Evolutionary conservation across 768 basidiomycete species (phyloP).

Genomic region (Suillus placidus): DNA sequence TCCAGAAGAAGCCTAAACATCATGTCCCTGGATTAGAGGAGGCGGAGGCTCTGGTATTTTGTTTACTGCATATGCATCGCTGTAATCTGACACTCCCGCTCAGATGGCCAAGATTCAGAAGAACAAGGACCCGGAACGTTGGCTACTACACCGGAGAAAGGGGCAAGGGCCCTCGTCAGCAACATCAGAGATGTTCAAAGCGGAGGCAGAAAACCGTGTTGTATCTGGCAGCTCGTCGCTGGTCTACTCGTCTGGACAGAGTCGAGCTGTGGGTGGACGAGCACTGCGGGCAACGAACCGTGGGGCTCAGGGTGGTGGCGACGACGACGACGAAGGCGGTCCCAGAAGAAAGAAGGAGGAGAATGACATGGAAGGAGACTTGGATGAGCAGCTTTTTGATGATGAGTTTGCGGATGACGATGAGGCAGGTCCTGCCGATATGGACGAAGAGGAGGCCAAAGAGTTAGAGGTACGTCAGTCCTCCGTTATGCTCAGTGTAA

Average conservation of each 20-base stretch:
- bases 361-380: constrained; percentile 73
- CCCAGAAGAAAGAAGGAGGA: constrained; percentile 57
- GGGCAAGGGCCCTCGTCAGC: constrained; percentile 63
- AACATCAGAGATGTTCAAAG: constrained; percentile 70
- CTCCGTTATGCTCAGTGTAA: constrained; percentile 3
- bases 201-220: constrained; percentile 55
- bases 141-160: constrained; percentile 63
- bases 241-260: constrained; percentile 52
- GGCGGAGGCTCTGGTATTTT: constrained; percentile 67
- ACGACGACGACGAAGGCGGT: constrained; percentile 68
- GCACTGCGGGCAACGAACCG: constrained; percentile 69
- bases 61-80: not conserved
- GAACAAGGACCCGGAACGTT: constrained; percentile 75
- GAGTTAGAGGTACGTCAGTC: constrained; percentile 65
- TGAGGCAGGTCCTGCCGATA: constrained; percentile 71
- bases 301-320: constrained; percentile 61
- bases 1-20: constrained; percentile 82
- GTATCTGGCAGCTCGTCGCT: constrained; percentile 46
- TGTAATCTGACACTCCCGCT: constrained; percentile 4
- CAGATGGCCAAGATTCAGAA: constrained; percentile 53
- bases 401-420: constrained; percentile 89
- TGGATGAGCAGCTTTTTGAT: constrained; percentile 83
- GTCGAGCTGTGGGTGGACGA: constrained; percentile 71
- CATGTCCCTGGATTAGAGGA: constrained; percentile 67
- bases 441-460: constrained; percentile 84